A percentile compares a stretch with the other conserved stretches of the same genome.
Evolutionary conservation across 2,329 filamentous ascomycete species (phyloP).

Genomic region (Ilyonectria destructans): DNA sequence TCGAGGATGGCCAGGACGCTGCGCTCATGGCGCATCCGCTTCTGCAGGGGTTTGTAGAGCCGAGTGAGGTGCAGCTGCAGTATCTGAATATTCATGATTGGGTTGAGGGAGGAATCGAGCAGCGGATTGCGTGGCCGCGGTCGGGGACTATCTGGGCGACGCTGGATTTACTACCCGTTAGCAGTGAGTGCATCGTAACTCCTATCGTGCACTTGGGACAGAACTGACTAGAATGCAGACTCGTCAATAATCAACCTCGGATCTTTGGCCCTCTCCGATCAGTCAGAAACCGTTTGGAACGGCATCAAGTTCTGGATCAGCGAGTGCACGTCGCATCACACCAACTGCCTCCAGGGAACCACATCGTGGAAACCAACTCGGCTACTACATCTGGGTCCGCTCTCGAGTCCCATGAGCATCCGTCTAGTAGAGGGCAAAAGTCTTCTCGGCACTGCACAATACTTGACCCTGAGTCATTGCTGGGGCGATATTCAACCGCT

Average conservation of each 20-base stretch:
- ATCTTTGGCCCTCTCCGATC: conserved; percentile 11
- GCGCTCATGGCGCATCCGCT: conserved; percentile 15
- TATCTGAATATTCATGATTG: neutral
- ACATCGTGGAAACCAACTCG: conserved; percentile 21
- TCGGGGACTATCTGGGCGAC: conserved; percentile 12
- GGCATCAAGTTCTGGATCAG: conserved; percentile 24
- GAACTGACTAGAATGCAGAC: neutral
- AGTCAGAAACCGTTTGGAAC: conserved; percentile 7
- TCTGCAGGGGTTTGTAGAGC: neutral
- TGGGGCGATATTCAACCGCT: neutral
- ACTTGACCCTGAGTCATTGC: conserved; percentile 28
- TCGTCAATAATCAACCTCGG: conserved; percentile 3
- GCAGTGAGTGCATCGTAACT: neutral
- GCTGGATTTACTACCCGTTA: conserved; percentile 6
- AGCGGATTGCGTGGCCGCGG: conserved; percentile 11
- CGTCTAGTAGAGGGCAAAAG: conserved; percentile 9
- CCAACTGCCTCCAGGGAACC: neutral
- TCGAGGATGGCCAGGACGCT: neutral
- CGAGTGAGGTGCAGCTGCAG: conserved; percentile 13
- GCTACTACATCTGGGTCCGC: neutral
- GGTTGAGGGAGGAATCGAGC: neutral
- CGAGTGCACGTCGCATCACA: conserved; percentile 4
- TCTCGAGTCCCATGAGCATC: neutral
- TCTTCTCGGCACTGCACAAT: neutral
- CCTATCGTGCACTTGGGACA: neutral